phyloP scores from a whole-genome alignment of 1,284 basidiomycete genomes.

The Leccinum holopus region DNA sequence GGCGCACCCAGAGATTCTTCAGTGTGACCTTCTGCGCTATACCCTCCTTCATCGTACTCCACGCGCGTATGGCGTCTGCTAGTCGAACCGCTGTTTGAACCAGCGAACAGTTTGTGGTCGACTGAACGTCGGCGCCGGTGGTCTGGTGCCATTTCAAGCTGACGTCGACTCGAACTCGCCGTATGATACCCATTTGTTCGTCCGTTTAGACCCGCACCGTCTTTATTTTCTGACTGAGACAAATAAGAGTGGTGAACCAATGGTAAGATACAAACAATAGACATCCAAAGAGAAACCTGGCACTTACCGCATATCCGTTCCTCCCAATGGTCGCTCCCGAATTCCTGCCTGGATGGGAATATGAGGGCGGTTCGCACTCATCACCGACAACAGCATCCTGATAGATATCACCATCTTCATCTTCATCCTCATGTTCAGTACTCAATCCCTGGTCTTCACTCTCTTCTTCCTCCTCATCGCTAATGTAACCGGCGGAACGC shows the following conservation, averaged over 20 bases:
- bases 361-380: conserved; percentile 51
- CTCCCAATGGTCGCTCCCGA: conserved; percentile 53
- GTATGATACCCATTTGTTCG: conserved; percentile 40
- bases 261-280: neutral
- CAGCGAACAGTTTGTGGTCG: conserved; percentile 19
- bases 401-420: conserved; percentile 44
- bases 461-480: conserved; percentile 56
- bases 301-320: conserved; percentile 73
- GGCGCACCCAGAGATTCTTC: conserved; percentile 25
- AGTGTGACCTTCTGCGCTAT: conserved; percentile 4
- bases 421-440: conserved; percentile 72
- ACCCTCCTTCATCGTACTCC: conserved; percentile 12
- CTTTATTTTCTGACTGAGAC: conserved; percentile 41
- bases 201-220: conserved; percentile 12
- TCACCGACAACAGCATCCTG: conserved; percentile 41
- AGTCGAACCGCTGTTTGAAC: conserved; percentile 23
- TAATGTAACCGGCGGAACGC: conserved; percentile 80
- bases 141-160: conserved; percentile 71
- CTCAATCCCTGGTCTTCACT: conserved; percentile 66
- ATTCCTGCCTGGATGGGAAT: conserved; percentile 41
- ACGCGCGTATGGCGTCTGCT: conserved; percentile 14
- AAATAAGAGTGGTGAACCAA: conserved; percentile 28
- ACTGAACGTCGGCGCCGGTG: conserved; percentile 41
- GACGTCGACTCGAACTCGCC: conserved; percentile 49
- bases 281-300: neutral